Evolutionary conservation across 2,329 filamentous ascomycete species (phyloP).

Genomic region (Scopulariopsis brevicaulis): DNA sequence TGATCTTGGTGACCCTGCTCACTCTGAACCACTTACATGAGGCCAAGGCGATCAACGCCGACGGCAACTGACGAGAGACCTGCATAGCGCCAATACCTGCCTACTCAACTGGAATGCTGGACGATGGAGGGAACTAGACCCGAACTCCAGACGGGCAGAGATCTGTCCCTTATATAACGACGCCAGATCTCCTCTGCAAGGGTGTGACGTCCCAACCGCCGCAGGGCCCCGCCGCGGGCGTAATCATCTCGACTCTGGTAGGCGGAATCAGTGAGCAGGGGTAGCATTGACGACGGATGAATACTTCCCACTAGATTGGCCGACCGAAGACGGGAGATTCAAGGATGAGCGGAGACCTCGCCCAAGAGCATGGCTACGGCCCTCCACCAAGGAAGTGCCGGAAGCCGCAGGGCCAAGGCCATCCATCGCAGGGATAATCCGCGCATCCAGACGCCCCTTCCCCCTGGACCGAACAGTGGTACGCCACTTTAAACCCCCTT

Average conservation of each 20-base stretch:
- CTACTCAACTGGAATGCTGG: neutral
- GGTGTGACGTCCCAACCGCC: too few species aligned
- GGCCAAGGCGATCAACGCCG: conserved; percentile 1
- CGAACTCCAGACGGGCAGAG: neutral
- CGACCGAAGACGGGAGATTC: neutral
- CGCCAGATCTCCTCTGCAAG: neutral
- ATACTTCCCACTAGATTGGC: neutral
- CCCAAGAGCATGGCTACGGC: neutral
- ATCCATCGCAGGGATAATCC: too few species aligned
- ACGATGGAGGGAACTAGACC: neutral
- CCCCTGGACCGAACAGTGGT: too few species aligned
- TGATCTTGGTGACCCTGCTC: neutral
- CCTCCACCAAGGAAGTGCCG: neutral
- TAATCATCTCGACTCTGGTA: neutral
- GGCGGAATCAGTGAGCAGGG: neutral
- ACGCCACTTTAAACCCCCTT: too few species aligned
- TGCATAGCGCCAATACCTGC: neutral
- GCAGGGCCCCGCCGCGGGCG: neutral
- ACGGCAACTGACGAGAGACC: neutral
- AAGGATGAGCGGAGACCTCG: neutral
- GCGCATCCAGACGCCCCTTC: too few species aligned
- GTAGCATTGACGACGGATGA: neutral
- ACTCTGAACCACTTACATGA: neutral
- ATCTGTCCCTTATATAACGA: neutral
- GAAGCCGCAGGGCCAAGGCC: too few species aligned